These are phyloP conservation scores for Pythium phragmiticola DNA, from an alignment of 352 stramenopile genomes.

Conservation along the genomic window DNA sequence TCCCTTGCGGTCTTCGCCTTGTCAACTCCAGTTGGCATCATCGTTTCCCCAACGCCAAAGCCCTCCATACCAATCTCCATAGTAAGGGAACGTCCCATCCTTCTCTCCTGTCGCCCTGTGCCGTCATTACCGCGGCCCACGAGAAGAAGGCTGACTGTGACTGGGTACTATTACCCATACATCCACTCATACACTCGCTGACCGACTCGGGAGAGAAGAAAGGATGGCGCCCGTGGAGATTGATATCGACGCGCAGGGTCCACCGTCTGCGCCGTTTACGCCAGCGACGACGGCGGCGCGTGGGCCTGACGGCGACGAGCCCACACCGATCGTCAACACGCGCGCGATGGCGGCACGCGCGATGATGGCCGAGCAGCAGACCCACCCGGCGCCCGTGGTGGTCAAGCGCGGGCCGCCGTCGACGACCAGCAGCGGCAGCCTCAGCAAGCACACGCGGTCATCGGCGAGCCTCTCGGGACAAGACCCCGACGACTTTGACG, in stretches of 20 bases:
- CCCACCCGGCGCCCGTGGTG: background rate
- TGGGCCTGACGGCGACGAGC: background rate
- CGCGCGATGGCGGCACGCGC: slow-evolving; percentile 9
- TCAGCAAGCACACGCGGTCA: slow-evolving; percentile 30
- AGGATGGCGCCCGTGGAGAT: slow-evolving; percentile 7
- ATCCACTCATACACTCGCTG: background rate
- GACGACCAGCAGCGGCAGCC: slow-evolving; percentile 26
- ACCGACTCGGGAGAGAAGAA: background rate
- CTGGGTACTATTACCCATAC: background rate
- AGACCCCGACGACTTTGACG: slow-evolving; percentile 30
- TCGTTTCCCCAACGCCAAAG: background rate
- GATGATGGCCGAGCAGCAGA: slow-evolving; percentile 8
- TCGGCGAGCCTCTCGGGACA: slow-evolving; percentile 29
- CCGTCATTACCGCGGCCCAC: background rate
- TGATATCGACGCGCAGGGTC: slow-evolving; percentile 6
- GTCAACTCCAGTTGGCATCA: background rate
- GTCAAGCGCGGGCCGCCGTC: slow-evolving; percentile 22
- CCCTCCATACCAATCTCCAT: slow-evolving; percentile 2
- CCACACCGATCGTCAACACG: background rate
- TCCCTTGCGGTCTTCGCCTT: too few species aligned
- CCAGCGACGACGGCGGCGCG: too few species aligned
- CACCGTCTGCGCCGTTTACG: background rate
- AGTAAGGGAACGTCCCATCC: background rate
- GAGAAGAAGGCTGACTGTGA: background rate
- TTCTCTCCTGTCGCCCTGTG: background rate